Conservation (phyloP, 2,329 filamentous ascomycete species). For the Ceratocystis huliohia region DNA sequence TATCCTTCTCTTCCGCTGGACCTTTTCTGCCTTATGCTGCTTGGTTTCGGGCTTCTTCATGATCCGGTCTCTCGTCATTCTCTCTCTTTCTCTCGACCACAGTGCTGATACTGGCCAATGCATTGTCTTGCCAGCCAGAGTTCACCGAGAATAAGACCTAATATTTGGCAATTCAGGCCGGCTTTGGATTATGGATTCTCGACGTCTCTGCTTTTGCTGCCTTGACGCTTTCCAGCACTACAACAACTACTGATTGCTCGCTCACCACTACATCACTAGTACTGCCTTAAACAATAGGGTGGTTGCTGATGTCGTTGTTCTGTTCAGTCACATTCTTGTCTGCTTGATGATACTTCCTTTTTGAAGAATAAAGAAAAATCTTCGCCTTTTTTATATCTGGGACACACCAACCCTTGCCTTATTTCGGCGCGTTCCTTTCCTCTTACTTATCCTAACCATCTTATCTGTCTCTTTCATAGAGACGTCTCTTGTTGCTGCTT, state of each 20-base stretch:
- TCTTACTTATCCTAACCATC: neutral
- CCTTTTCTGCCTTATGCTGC: neutral
- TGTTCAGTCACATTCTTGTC: conserved; percentile 1
- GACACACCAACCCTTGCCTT: neutral
- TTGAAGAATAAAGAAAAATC: conserved; percentile 4
- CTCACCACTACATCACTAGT: neutral
- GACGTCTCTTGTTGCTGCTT: neutral
- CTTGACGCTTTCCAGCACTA: conserved; percentile 15
- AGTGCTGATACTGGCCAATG: conserved; percentile 17
- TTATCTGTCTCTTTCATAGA: neutral
- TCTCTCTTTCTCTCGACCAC: neutral
- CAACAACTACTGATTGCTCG: conserved; percentile 14
- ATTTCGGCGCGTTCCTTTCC: neutral
- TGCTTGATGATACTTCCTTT: conserved; percentile 1
- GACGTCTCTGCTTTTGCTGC: conserved; percentile 18
- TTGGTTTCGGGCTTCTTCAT: conserved; percentile 11
- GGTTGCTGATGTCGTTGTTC: conserved; percentile 5
- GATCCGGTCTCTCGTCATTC: conserved; percentile 5
- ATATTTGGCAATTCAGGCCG: conserved; percentile 16
- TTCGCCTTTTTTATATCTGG: neutral
- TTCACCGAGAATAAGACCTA: conserved; percentile 12
- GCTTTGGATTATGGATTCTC: conserved; percentile 21
- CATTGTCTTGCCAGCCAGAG: conserved; percentile 12
- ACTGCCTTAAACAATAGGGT: neutral
- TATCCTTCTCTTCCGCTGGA: too few species aligned